These are phyloP conservation scores for Geotrichum bryndzae DNA, from an alignment of 1,139 yeast genomes.

Conservation along the genomic window DNA sequence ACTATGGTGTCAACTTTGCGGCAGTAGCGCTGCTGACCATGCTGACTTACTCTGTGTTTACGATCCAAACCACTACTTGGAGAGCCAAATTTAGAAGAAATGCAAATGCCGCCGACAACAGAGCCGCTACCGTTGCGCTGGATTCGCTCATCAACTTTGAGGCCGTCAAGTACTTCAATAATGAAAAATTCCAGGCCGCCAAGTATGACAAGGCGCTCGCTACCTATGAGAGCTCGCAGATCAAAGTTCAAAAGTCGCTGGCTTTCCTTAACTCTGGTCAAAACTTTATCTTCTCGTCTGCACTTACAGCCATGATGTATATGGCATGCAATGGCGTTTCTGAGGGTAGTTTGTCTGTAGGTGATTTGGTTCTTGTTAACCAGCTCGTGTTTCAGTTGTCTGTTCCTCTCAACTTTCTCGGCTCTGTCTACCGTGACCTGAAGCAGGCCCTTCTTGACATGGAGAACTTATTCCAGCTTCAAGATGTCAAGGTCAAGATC, in stretches of 20 bases:
- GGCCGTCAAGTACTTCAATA: constrained; percentile 90
- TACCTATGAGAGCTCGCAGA: constrained; percentile 72
- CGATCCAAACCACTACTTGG: constrained; percentile 94
- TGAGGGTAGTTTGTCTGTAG: constrained; percentile 76
- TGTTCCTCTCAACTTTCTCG: constrained; percentile 88
- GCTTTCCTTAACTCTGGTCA: constrained; percentile 92
- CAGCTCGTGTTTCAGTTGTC: constrained; percentile 93
- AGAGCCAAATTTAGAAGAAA: constrained; percentile 84
- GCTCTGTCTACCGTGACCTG: constrained; percentile 90
- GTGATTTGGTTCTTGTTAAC: constrained; percentile 92
- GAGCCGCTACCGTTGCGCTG: constrained; percentile 88
- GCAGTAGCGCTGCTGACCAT: constrained; percentile 83
- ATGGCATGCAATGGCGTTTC: constrained; percentile 97
- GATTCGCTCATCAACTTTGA: constrained; percentile 93
- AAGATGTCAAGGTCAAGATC: constrained; percentile 65
- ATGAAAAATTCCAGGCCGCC: constrained; percentile 70
- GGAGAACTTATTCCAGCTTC: constrained; percentile 83
- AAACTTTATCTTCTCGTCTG: constrained; percentile 81
- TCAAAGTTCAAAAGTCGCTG: constrained; percentile 86
- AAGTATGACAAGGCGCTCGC: constrained; percentile 75
- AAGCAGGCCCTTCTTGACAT: constrained; percentile 88
- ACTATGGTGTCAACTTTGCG: constrained; percentile 85
- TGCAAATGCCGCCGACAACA: constrained; percentile 91
- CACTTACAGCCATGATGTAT: constrained; percentile 95
- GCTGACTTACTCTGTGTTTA: constrained; percentile 79